Base-by-base conservation (phyloP, 73 alveolate genomes). In the Paramecium sexaurelia region DNA sequence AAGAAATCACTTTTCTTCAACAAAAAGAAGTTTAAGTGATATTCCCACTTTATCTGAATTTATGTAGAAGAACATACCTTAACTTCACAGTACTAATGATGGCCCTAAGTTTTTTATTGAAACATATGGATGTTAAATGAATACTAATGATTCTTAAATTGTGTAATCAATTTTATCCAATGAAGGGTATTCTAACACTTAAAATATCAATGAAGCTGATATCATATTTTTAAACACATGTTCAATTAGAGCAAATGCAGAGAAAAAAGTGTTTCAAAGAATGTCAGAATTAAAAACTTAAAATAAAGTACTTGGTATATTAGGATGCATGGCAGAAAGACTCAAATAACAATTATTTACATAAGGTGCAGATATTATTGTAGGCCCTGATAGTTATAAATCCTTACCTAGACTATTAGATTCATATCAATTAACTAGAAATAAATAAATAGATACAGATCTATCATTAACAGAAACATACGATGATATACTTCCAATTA, bases 261-360 rank as follows among this genome's bases (percentile, higher is more conserved):
- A 96, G 87, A 68, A 91, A 35, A 95, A 93, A 84, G 94, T 96
- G 22, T 92, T 95, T 94, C 96, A 95, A 66, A 94, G 96, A 69
- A 84, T 96, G 29, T 61, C 88, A n/a, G 71, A 91, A 15, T 66
- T 91, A 33, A 83, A 57, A 55, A 75, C 92, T 33, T 73, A 90
- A 51, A 47, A 85, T 40, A 95, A 91, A 33, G 51, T 95, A 5
- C 88, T 92, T 27, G 99, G 97, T 19, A 92, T 96, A 33, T 91
- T 96, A 41, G 99, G 99, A 13, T 96, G 99, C 85, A 95, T 96
- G 98, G 98, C 98, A 47, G 98, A 95, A 85, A 83, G 98, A 68
- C 89, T 96, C 4, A 96, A 96, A 84, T 93, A 92, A 17, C 55
- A 93, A 11, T 88, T 96, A 43, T 82, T 95, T 11, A 92, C 89